Base-by-base conservation (phyloP, 225 moss, liverwort and hornwort species). In the Asterella californica region DNA sequence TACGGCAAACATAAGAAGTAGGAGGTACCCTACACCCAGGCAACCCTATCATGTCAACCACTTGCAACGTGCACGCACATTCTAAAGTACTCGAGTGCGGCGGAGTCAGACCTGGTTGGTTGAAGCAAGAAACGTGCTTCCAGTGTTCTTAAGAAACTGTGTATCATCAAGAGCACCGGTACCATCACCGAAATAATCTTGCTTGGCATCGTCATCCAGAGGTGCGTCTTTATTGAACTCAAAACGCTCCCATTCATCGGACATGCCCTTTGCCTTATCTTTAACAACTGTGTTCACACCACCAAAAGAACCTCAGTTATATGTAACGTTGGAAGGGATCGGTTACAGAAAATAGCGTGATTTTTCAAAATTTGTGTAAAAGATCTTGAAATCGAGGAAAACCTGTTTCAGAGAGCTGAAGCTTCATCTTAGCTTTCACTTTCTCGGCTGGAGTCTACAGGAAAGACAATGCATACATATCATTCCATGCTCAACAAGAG, bases 191-290 rank as follows among this genome's bases (percentile, higher is more conserved):
- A 89, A 91, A 29, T 86, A 84, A 79, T 90, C 92, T 72, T 88
- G 88, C 79, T 90, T 88, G 79, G 88, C 84, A 77, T 92, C 92
- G 76, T 81, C 92, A 80, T 92, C 92, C 82, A 92, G 78, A 69
- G 91, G 92, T 27, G 91, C 91, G 53, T 86, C 82, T 67, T 89
- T 88, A 62, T 90, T 86, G 72, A 92, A 92, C 74, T 92, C 91
- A 81, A 91, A 92, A 42, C 91, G 89, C 82, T 91, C 91, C 92
- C 92, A 92, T 65, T 91, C 91, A 73, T 85, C 83, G 29, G 86
- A 81, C 83, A 86, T 82, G 33, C 92, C 88, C 60, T 86, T 87
- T 2, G 84, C 84, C 61, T 52, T 37, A 87, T 92, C 91, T 80
- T 91, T 82, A 2, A 81, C 82, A 68, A 88, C 89, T 92, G 87